Conservation (phyloP, 371 early-diverging fungal genomes). For the Mucor piriformis region DNA sequence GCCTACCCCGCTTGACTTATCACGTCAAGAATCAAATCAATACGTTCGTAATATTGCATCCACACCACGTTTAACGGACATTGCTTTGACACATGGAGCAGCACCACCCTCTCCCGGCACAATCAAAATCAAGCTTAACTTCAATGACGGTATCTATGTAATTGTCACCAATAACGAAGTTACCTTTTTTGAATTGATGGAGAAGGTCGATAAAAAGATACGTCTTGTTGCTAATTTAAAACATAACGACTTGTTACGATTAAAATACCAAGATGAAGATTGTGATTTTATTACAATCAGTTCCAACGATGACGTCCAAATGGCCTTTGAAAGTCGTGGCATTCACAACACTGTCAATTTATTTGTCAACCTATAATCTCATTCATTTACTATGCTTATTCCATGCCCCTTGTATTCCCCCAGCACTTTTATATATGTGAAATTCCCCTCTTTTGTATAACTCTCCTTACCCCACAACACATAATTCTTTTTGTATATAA, state of each 20-base stretch:
- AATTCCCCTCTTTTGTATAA: background rate
- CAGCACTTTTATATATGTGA: background rate
- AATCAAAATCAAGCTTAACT: constrained; percentile 87
- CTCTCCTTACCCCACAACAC: constrained; percentile 1
- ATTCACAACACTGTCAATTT: constrained; percentile 42
- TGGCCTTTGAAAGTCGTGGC: constrained; percentile 85
- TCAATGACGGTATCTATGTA: constrained; percentile 81
- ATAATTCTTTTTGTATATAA: constrained; percentile 5
- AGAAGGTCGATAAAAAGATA: constrained; percentile 87
- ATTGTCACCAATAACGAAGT: constrained; percentile 79
- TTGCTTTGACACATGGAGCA: constrained; percentile 12
- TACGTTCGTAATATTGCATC: constrained; percentile 38
- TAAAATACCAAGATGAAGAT: constrained; percentile 93
- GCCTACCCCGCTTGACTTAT: constrained; percentile 22
- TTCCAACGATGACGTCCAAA: constrained; percentile 88
- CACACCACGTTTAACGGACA: constrained; percentile 25
- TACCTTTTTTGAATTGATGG: constrained; percentile 74
- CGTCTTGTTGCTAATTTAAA: constrained; percentile 70
- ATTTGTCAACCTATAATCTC: constrained; percentile 37
- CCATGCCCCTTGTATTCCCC: background rate
- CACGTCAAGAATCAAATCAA: constrained; percentile 13
- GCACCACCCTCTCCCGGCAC: constrained; percentile 30
- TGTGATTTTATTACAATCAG: constrained; percentile 86
- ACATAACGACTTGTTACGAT: constrained; percentile 58
- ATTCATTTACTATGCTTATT: background rate